Percentiles rank a stretch among this genome's conserved stretches.
Evolutionary conservation across 148 eudicot species (phyloP).

Genomic region (Fagopyrum homotropicum): DNA sequence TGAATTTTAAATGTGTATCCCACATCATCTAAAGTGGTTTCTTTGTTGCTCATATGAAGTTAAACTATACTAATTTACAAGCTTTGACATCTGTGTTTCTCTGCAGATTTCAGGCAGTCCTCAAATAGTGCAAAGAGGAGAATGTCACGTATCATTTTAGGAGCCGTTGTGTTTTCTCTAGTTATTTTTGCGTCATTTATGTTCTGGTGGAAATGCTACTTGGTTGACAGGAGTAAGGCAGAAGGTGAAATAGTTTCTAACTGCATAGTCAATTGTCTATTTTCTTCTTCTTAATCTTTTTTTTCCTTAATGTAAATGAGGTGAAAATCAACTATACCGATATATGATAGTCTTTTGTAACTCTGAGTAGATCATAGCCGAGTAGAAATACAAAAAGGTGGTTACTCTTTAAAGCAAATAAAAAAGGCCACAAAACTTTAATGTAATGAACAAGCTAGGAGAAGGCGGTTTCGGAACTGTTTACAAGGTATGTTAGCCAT

Average conservation of each 20-base stretch:
- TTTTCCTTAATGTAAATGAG: no score
- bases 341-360: not conserved
- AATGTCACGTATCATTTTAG: not conserved
- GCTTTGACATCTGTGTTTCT: not conserved
- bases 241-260: not conserved
- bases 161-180: not conserved
- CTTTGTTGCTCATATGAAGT: no score
- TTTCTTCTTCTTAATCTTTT: no score
- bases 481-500: slow-evolving; percentile 33
- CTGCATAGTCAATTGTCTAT: not conserved
- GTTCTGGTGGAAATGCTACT: not conserved
- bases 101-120: slow-evolving; percentile 10
- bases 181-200: not conserved
- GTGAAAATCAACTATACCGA: not conserved
- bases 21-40: no score
- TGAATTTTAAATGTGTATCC: no score
- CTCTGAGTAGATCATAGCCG: not conserved
- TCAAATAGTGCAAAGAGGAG: not conserved
- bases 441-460: slow-evolving; percentile 36
- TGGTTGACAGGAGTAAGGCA: not conserved
- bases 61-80: no score
- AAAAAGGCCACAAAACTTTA: slow-evolving; percentile 4
- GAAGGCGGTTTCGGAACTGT: slow-evolving; percentile 64
- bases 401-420: slow-evolving; percentile 8
- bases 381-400: not conserved